Conservation (phyloP, 495 filamentous ascomycete species). For the Penicillium tannophilum region DNA sequence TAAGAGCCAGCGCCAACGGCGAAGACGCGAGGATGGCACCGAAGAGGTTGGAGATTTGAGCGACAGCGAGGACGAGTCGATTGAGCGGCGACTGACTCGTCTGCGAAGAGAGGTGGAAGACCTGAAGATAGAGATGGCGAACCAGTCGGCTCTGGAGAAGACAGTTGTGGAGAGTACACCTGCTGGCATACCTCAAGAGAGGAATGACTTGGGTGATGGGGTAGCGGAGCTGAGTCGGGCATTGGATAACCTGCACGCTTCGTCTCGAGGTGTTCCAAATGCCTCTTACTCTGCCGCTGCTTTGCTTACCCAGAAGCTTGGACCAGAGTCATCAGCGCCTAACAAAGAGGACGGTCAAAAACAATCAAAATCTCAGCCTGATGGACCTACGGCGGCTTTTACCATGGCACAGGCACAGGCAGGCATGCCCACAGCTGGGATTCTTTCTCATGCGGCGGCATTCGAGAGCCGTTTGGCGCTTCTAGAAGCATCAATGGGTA, state of each 20-base stretch:
- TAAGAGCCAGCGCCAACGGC: constrained; percentile 51
- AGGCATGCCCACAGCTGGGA: constrained; percentile 45
- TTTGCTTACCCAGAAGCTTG: constrained; percentile 37
- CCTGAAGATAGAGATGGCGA: constrained; percentile 64
- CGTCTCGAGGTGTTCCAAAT: constrained; percentile 33
- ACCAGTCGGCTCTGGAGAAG: constrained; percentile 21
- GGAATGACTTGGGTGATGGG: constrained; percentile 43
- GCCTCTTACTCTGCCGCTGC: constrained; percentile 41
- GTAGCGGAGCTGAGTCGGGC: constrained; percentile 64
- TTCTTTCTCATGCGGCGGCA: constrained; percentile 79
- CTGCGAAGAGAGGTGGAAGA: constrained; percentile 78
- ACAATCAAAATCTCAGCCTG: constrained; percentile 12
- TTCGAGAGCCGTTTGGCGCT: constrained; percentile 79
- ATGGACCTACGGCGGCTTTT: constrained; percentile 3
- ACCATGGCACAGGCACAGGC: constrained; percentile 22
- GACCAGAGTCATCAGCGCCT: constrained; percentile 15
- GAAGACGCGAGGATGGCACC: constrained; percentile 52
- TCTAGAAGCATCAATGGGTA: constrained; percentile 80
- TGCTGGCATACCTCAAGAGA: constrained; percentile 15
- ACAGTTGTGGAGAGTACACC: constrained; percentile 6
- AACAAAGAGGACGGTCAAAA: constrained; percentile 8
- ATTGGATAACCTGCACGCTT: constrained; percentile 57
- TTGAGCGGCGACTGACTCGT: constrained; percentile 76
- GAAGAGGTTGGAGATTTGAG: constrained; percentile 67
- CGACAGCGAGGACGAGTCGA: constrained; percentile 69